Base-by-base conservation (phyloP, 2,329 filamentous ascomycete genomes). In the Gliomastix tumulicola region DNA sequence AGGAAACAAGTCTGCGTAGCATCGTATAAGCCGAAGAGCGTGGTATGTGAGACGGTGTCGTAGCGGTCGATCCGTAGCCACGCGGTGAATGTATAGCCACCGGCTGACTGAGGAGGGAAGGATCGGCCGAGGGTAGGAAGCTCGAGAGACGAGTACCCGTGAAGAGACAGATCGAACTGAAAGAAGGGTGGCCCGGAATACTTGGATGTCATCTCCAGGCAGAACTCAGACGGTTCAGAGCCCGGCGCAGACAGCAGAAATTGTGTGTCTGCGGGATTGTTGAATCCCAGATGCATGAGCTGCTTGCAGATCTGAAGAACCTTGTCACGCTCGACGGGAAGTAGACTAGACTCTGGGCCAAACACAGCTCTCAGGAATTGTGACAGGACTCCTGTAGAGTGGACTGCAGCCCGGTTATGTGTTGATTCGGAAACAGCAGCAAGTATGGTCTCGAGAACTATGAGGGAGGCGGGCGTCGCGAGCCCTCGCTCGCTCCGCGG, bases 11-110 rank as follows among this genome's bases (percentile, higher is more conserved):
- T 88, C 57, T 97, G 90, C 6, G 79, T 88, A 4, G 82, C 72
- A 60, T 98, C 92, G 58, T 94, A 97, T 8, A 92, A 87, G 19
- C 92, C 92, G 56, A 98, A 98, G 12, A 98, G 74, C 0, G 92
- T 98, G 1, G 92, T 98, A 57, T 98, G 92, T 13, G 84, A 81
- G 32, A 77, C 76, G 6, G 76, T 66, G 56, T 98, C 94, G 57
- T 92, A 97, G 28, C 79, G 70, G 56, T 97, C 89, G 41, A 98
- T 77, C 16, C 84, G 79, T 34, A 95, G 75, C 92, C 92, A 98
- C 1, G 87, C 77, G 32, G 85, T 77, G 42, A 98, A 83, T 1
- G 88, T 94, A 62, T 97, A 98, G 16, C 92, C 94, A n/a, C 72
- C 68, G 9, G 81, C 76, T 15, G 81, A 79, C 37, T 77, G 71